Percentiles rank a stretch among this genome's conserved stretches.
phyloP scores from a whole-genome alignment of 257 asterid species.

The Gentiana dahurica region DNA sequence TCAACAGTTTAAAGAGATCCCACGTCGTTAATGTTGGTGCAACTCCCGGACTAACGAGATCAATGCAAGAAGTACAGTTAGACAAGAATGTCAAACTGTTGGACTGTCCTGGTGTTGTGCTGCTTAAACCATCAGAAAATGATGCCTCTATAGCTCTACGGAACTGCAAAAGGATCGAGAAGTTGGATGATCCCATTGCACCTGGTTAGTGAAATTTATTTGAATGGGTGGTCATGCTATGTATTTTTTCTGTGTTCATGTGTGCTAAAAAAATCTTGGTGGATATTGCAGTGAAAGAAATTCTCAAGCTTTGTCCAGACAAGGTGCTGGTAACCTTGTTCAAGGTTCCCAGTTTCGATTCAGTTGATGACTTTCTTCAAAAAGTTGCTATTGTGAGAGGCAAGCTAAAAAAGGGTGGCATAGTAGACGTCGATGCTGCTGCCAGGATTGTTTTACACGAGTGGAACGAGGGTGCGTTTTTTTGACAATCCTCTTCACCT shows the following conservation, averaged over 20 bases:
- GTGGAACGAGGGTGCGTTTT: conserved; percentile 81
- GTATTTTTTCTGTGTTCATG: conserved; percentile 1
- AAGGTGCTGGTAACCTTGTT: conserved; percentile 53
- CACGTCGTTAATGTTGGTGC: conserved; percentile 88
- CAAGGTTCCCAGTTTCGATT: conserved; percentile 61
- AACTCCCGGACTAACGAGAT: conserved; percentile 88
- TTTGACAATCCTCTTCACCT: not conserved
- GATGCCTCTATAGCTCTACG: conserved; percentile 82
- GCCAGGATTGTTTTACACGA: conserved; percentile 89
- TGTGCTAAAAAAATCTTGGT: not conserved
- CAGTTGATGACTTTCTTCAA: conserved; percentile 85
- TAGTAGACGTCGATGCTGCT: conserved; percentile 69
- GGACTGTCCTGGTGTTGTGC: conserved; percentile 95
- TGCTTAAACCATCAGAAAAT: conserved; percentile 66
- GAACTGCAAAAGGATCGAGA: conserved; percentile 92
- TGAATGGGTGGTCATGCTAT: not conserved
- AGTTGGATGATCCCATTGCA: conserved; percentile 75
- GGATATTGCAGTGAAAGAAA: conserved; percentile 65
- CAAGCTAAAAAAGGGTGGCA: conserved; percentile 86
- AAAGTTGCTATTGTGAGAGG: conserved; percentile 82
- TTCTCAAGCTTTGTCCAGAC: conserved; percentile 76
- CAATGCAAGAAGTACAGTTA: conserved; percentile 89
- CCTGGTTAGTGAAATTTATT: conserved; percentile 44
- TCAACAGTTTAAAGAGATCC: conserved; percentile 85
- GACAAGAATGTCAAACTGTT: conserved; percentile 77